Percentiles rank a stretch among this genome's conserved stretches.
These are phyloP conservation scores for Alternaria gaisen DNA, from an alignment of 2,329 filamentous ascomycete species.

Conservation along the genomic window DNA sequence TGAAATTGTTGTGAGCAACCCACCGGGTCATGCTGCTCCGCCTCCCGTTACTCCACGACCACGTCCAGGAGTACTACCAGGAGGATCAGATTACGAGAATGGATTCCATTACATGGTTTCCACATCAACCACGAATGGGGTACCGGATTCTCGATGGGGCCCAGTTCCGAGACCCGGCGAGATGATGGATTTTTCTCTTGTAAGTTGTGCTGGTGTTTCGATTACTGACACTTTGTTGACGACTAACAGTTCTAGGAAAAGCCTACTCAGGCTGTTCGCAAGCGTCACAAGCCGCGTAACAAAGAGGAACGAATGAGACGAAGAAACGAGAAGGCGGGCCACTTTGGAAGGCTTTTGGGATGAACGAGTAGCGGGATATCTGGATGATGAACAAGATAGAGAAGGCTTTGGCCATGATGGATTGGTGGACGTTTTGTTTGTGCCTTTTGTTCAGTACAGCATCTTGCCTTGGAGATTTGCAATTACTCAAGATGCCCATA, in stretches of 20 bases:
- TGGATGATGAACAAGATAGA: neutral
- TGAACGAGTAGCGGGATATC: neutral
- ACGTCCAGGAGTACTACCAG: neutral
- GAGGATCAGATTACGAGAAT: neutral
- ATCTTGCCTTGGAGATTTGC: neutral
- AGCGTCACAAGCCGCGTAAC: neutral
- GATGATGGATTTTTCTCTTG: neutral
- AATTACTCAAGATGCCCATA: neutral
- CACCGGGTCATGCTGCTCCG: neutral
- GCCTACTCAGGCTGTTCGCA: neutral
- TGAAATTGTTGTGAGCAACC: neutral
- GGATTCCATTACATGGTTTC: neutral
- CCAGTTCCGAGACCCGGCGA: neutral
- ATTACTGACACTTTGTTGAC: neutral
- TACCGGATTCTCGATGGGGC: neutral
- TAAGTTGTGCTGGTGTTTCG: neutral
- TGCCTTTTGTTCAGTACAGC: neutral
- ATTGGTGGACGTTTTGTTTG: neutral
- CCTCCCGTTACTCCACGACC: neutral
- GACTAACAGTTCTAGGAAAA: neutral
- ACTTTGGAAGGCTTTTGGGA: neutral
- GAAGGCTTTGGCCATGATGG: neutral
- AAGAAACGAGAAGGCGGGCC: neutral
- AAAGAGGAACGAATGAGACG: neutral
- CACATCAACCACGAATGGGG: neutral